Base-by-base conservation (phyloP, 1,139 yeast species). In the Wickerhamomyces sp. region DNA sequence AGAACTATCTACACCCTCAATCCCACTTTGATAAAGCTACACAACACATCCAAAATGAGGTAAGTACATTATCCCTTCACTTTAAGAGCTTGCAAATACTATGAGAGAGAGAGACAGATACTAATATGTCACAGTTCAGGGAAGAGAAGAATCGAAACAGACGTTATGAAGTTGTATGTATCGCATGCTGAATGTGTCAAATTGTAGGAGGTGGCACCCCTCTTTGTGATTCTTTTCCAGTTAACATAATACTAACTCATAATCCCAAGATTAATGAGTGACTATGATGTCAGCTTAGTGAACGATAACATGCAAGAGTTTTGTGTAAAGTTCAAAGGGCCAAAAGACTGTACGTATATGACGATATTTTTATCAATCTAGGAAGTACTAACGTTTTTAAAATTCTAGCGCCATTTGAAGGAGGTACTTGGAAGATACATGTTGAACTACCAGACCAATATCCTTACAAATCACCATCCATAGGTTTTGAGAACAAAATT, bases 381-480 rank as follows among this genome's bases (percentile, higher is more conserved):
- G 11, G 6, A 25, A 17, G 11, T 25, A 31, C 25, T 28, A 28
- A 30, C 31, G 4, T 23, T 11, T n/a, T 15, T 16, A n/a, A 10
- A 16, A 20, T 22, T 23, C 18, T 30, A 62, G 67, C 88, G 0
- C 95, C 96, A 2, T 91, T 88, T 58, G 86, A 82, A 46, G 88
- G 86, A 2, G 98, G 98, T 1, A 68, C 72, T 4, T 91, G 97
- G 97, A 81, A 83, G 55, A 70, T 91, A 26, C 85, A 89, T 51
- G 97, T 91, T 15, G 97, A 91, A 57, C 66, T 91, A 41, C 98
- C 98, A 3, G 95, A 87, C 54, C 94, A 85, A 57, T 91, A 91
- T 52, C 98, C 98, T 1, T 86, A 86, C 59, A 89, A 87, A 56
- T 85, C 95, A 9, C 98, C 98, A 12, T 87, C 96, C 13, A 88